Evolutionary conservation across 176 grass and related monocot genomes (phyloP).

Genomic region (Eragrostis curvula): DNA sequence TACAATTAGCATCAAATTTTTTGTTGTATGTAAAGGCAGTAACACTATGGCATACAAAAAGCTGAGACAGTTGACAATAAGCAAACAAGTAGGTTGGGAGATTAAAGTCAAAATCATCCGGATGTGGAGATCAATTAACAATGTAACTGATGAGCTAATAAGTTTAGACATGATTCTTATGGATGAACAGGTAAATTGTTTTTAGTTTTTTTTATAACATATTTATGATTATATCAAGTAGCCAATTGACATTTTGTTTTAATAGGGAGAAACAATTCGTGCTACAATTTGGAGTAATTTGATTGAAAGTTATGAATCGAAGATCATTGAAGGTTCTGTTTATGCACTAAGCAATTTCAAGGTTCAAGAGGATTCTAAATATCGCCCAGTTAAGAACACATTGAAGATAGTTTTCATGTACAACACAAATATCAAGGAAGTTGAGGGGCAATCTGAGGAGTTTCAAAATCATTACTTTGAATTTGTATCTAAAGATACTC

Average conservation of each 20-base stretch:
- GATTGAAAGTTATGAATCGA: not conserved
- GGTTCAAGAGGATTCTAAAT: not conserved
- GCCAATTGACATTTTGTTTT: not conserved
- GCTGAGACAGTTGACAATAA: no score
- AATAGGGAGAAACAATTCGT: not conserved
- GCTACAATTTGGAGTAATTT: not conserved
- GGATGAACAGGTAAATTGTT: not conserved
- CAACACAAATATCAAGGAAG: conserved; percentile 14
- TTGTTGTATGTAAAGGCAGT: no score
- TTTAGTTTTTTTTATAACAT: not conserved
- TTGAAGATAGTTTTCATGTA: not conserved
- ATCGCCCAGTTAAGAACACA: not conserved
- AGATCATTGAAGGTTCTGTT: not conserved
- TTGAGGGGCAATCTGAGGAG: not conserved
- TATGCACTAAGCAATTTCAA: conserved; percentile 7
- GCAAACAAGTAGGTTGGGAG: not conserved
- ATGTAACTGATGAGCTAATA: not conserved
- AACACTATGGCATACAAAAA: no score
- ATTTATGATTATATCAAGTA: not conserved
- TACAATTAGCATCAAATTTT: no score
- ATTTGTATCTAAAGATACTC: not conserved
- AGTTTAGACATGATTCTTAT: not conserved
- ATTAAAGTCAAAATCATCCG: not conserved
- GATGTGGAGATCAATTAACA: not conserved
- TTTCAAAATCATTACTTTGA: conserved; percentile 9